Percentiles rank a stretch among this genome's conserved stretches.
Evolutionary conservation across 768 basidiomycete species (phyloP).

Genomic region (Lactifluus echinatus): DNA sequence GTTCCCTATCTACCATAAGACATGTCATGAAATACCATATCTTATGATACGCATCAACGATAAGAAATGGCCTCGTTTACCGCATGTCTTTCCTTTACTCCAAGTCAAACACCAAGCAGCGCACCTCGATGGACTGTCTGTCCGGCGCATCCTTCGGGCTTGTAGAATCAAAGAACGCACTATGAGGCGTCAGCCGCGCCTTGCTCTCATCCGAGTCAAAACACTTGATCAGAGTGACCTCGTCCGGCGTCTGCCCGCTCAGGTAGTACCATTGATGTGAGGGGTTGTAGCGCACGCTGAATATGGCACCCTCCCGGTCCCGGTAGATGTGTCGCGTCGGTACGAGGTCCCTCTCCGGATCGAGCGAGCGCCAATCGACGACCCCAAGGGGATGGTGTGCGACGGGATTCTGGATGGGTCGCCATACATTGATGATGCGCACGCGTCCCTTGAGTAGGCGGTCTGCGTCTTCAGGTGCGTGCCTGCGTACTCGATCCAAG

Average conservation of each 20-base stretch:
- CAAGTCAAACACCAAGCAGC: slow-evolving; percentile 35
- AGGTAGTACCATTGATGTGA: slow-evolving; percentile 31
- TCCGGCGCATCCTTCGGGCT: slow-evolving; percentile 30
- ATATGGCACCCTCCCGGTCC: slow-evolving; percentile 27
- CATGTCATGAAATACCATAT: too few relatives aligned
- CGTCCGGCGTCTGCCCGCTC: slow-evolving; percentile 23
- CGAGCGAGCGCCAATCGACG: slow-evolving; percentile 33
- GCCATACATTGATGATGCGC: slow-evolving; percentile 42
- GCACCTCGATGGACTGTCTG: slow-evolving; percentile 38
- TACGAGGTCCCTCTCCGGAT: slow-evolving; percentile 31
- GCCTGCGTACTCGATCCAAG: slow-evolving; percentile 31
- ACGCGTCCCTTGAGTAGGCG: slow-evolving; percentile 33
- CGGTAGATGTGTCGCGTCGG: slow-evolving; percentile 31
- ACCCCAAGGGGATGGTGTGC: slow-evolving; percentile 35
- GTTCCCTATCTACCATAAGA: too few relatives aligned
- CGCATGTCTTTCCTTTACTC: slow-evolving; percentile 23
- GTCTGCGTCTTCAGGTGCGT: slow-evolving; percentile 35
- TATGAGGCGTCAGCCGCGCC: slow-evolving; percentile 36
- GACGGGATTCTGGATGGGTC: slow-evolving; percentile 34
- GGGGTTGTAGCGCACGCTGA: slow-evolving; percentile 26
- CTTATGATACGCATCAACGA: too few relatives aligned
- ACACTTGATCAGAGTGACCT: slow-evolving; percentile 32
- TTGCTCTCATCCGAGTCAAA: slow-evolving; percentile 33
- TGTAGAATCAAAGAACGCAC: slow-evolving; percentile 33
- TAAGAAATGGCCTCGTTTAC: too few relatives aligned